A percentile compares a stretch with the other conserved stretches of the same genome.
Evolutionary conservation across 345 rosid species (phyloP).

Genomic region (Brassica carinata): DNA sequence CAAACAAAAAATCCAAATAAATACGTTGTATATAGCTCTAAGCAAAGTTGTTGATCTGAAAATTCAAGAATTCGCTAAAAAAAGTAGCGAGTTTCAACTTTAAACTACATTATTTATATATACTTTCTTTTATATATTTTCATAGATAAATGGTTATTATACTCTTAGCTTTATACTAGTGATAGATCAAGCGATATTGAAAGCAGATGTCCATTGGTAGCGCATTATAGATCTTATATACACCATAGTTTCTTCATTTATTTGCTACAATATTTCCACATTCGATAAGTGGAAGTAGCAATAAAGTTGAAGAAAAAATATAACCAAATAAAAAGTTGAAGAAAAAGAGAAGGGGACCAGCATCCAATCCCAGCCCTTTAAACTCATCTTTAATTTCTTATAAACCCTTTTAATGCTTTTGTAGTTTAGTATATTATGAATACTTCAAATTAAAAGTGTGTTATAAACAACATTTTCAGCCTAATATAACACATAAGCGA

Average conservation of each 20-base stretch:
- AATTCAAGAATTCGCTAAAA: not conserved
- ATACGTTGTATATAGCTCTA: not conserved
- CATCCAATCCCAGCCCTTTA: slow-evolving; percentile 41
- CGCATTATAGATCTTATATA: slow-evolving; percentile 11
- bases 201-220: slow-evolving; percentile 11
- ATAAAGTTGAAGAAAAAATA: not conserved
- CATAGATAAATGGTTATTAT: slow-evolving; percentile 19
- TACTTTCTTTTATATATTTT: not conserved
- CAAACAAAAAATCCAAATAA: not conserved
- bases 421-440: slow-evolving; percentile 21
- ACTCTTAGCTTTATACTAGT: slow-evolving; percentile 10
- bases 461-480: slow-evolving; percentile 19
- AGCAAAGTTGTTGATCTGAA: not conserved
- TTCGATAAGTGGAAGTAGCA: slow-evolving; percentile 35
- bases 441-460: slow-evolving; percentile 11
- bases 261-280: slow-evolving; percentile 22
- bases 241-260: not conserved
- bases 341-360: slow-evolving; percentile 38
- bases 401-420: slow-evolving; percentile 28
- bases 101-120: not conserved
- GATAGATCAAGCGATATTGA: slow-evolving; percentile 16
- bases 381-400: slow-evolving; percentile 33
- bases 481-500: slow-evolving; percentile 11
- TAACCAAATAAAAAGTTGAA: slow-evolving; percentile 21
- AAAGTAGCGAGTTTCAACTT: not conserved